phyloP scores from a whole-genome alignment of 2,329 filamentous ascomycete genomes.

The Monilinia polystroma region DNA sequence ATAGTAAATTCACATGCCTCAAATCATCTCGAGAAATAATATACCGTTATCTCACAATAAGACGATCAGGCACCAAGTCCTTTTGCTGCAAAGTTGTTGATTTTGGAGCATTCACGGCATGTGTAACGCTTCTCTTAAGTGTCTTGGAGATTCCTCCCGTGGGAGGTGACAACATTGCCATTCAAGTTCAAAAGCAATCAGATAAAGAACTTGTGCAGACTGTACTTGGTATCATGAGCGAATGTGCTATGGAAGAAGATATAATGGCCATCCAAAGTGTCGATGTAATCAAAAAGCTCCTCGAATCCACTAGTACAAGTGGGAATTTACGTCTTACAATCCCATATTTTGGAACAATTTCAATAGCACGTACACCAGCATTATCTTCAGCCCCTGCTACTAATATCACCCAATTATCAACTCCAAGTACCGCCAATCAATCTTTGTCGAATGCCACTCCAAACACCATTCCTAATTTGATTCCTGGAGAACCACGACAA shows the following conservation, averaged over 20 bases:
- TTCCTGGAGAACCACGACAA: constrained; percentile 4
- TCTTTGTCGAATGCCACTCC: background rate
- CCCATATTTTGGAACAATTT: constrained; percentile 40
- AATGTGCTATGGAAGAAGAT: constrained; percentile 27
- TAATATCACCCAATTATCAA: background rate
- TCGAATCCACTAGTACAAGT: constrained; percentile 28
- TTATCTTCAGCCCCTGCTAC: background rate
- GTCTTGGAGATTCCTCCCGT: constrained; percentile 29
- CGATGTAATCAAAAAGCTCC: constrained; percentile 37
- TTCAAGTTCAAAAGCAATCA: constrained; percentile 27
- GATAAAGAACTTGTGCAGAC: constrained; percentile 33
- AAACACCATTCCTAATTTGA: background rate
- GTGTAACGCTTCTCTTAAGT: constrained; percentile 36
- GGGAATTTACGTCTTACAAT: constrained; percentile 38
- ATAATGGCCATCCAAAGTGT: constrained; percentile 36
- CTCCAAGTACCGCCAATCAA: background rate
- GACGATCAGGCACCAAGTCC: constrained; percentile 26
- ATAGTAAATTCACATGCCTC: constrained; percentile 38
- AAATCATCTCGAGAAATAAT: constrained; percentile 37
- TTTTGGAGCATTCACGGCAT: constrained; percentile 37
- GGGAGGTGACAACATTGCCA: constrained; percentile 24
- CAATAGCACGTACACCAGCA: constrained; percentile 28
- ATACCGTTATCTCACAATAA: constrained; percentile 34
- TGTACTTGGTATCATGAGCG: constrained; percentile 33
- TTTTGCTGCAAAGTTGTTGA: constrained; percentile 39